Conservation (phyloP, 169 alveolate genomes). For the Cyclospora cayetanensis region DNA sequence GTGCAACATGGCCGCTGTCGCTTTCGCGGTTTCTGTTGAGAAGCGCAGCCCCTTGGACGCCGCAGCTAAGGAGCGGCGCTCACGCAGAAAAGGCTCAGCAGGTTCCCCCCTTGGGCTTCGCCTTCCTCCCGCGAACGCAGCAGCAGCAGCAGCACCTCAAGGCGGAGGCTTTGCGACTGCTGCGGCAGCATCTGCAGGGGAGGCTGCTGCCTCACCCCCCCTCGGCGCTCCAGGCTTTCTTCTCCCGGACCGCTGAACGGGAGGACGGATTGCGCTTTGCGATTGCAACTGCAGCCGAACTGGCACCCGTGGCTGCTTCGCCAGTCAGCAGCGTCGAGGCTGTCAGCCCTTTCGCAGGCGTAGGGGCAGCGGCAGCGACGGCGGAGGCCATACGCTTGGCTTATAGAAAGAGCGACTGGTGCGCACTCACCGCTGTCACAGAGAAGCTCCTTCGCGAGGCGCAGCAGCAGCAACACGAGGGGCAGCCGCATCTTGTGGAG, state of each 20-base stretch:
- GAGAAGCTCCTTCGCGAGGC: neutral
- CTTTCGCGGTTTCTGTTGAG: too few relatives aligned
- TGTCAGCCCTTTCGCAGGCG: neutral
- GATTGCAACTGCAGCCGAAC: neutral
- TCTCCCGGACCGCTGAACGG: neutral
- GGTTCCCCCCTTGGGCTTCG: too few relatives aligned
- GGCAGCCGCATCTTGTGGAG: neutral
- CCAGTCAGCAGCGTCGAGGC: neutral
- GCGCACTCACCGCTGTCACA: neutral
- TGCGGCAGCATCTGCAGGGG: neutral
- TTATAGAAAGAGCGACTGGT: constrained; percentile 3
- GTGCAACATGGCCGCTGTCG: too few relatives aligned
- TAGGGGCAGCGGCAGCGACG: neutral
- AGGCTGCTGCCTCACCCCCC: neutral
- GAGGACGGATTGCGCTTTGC: neutral
- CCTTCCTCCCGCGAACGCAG: neutral
- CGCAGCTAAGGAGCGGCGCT: too few relatives aligned
- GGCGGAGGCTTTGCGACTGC: constrained; percentile 4
- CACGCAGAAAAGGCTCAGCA: too few relatives aligned
- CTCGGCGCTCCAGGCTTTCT: constrained; percentile 4
- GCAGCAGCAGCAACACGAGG: neutral
- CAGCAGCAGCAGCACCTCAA: neutral
- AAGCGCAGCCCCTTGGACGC: too few relatives aligned
- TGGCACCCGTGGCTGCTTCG: neutral
- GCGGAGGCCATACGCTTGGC: neutral